phyloP scores from a whole-genome alignment of 2,329 filamentous ascomycete genomes.

The Trichoderma sp. region DNA sequence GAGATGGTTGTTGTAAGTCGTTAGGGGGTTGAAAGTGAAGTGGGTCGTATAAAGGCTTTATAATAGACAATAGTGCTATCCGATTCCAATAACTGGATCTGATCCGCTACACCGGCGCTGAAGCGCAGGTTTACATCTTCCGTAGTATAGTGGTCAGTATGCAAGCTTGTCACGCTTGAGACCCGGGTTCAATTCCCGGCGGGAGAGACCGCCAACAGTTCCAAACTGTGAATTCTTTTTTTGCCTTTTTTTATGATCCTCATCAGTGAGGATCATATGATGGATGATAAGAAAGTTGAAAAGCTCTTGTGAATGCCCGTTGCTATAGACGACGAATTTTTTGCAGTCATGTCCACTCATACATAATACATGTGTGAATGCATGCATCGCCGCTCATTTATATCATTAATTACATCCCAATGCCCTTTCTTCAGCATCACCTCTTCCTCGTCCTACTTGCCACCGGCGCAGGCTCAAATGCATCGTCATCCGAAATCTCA shows the following conservation, averaged over 20 bases:
- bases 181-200: conserved; percentile 28
- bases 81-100: not conserved
- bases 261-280: too few species aligned
- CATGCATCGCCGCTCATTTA: too few species aligned
- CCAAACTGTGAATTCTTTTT: conserved; percentile 15
- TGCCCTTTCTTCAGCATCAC: conserved; percentile 12
- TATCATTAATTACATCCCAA: conserved; percentile 25
- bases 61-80: not conserved
- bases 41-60: not conserved
- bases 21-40: not conserved
- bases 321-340: not conserved
- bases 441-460: conserved; percentile 34
- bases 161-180: conserved; percentile 28
- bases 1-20: not conserved
- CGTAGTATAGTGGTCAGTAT: conserved; percentile 29
- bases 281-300: not conserved
- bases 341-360: not conserved
- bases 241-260: too few species aligned
- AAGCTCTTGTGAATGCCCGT: not conserved
- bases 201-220: conserved; percentile 23
- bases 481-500: conserved; percentile 61
- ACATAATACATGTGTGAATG: too few species aligned
- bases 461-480: conserved; percentile 56
- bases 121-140: conserved; percentile 19
- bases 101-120: conserved; percentile 19